Base-by-base conservation (phyloP, 192 early-diverging fungal species). In the Coemansia sp. region DNA sequence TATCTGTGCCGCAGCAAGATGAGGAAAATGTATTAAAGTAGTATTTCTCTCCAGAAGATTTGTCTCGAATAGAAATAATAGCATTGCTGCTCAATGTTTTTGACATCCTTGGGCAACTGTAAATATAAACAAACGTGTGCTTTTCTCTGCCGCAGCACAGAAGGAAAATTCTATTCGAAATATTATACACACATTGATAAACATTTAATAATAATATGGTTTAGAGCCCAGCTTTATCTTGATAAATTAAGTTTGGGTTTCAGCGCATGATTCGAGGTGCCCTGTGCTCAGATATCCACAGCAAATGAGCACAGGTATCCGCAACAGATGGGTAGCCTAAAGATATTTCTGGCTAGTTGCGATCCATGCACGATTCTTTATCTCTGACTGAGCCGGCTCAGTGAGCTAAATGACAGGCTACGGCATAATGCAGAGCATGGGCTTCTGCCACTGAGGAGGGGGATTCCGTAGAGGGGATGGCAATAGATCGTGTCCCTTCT, bases 1-100 rank as follows among this genome's bases (percentile, higher is more conserved):
- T 18, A 23, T 9, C 26, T 7, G 56, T 56, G 56, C 56, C 56
- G 56, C 56, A 56, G 56, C 56, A 40, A 58, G 6, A 58, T 38
- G 26, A n/a, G 44, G 13, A 45, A 45, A 45, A 45, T 45, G 13
- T 45, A 45, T 12, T 45, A 45, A 32, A 32, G 32, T 32, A 32
- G 32, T 32, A 32, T 2, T 32, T 32, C 32, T 32, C 32, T 32
- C 32, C 32, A 32, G 32, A 2, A 2, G 4, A 32, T 32, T 32
- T 32, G 32, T 32, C 32, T 32, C 32, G 2, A 32, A 45, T 45
- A 45, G 10, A 43, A 48, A 16, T 50, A 16, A 18, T 6, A 50
- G n/a, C 16, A 32, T 32, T 32, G 32, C 32, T 32, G 32, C 32
- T 32, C 32, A 32, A 32, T 32, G 32, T 32, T 32, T 32, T 32